phyloP scores from a whole-genome alignment of 1,284 basidiomycete genomes.

The Heterobasidion parviporum region DNA sequence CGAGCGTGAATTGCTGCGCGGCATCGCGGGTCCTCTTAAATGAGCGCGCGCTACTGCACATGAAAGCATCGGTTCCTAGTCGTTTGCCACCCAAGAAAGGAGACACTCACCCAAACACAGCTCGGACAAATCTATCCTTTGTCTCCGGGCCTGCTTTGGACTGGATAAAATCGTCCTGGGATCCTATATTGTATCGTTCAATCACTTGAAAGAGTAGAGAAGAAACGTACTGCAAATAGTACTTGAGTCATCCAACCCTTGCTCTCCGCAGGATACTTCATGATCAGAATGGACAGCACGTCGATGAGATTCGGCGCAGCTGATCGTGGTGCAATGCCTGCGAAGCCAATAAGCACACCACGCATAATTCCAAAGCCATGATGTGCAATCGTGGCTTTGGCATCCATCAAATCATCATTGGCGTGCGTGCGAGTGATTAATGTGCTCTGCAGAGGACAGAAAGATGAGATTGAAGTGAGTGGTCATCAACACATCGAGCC shows the following conservation, averaged over 20 bases:
- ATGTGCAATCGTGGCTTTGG: conserved; percentile 42
- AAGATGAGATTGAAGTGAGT: not conserved
- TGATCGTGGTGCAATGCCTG: conserved; percentile 73
- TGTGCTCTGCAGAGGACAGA: conserved; percentile 31
- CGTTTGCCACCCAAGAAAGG: not conserved
- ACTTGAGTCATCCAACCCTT: conserved; percentile 66
- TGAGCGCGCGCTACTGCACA: conserved; percentile 43
- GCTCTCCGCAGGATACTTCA: conserved; percentile 45
- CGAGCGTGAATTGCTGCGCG: conserved; percentile 66
- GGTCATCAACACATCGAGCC: not conserved
- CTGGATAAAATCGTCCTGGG: conserved; percentile 52
- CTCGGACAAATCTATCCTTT: conserved; percentile 72
- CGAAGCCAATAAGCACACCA: conserved; percentile 70
- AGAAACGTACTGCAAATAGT: conserved; percentile 51
- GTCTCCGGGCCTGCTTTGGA: conserved; percentile 59
- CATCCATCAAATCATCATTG: conserved; percentile 41
- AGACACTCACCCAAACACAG: conserved; percentile 43
- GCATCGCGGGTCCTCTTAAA: conserved; percentile 61
- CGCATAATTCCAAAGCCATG: conserved; percentile 68
- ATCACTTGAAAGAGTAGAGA: conserved; percentile 2
- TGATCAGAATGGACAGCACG: conserved; percentile 58
- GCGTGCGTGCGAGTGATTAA: conserved; percentile 56
- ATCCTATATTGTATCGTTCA: conserved; percentile 34
- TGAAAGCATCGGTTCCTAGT: not conserved
- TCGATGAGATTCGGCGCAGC: conserved; percentile 81